phyloP scores from a whole-genome alignment of 2,329 filamentous ascomycete species.

The Macroventuria anomochaeta region DNA sequence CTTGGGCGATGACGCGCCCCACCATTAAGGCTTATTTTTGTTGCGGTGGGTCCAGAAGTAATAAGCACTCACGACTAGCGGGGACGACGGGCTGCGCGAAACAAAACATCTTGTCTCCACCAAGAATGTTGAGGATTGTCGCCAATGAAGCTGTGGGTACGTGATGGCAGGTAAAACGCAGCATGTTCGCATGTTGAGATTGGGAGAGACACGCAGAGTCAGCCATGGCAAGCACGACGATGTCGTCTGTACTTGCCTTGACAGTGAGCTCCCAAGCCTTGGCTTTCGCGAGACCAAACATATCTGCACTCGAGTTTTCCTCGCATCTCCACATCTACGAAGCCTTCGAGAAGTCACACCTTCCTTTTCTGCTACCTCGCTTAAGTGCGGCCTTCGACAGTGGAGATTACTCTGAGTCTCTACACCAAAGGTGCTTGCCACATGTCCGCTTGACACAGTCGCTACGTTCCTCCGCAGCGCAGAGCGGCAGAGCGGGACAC shows the following conservation, averaged over 20 bases:
- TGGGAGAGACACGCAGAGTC: not conserved
- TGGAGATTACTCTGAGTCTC: not conserved
- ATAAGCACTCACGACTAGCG: constrained; percentile 4
- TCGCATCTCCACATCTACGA: constrained; percentile 2
- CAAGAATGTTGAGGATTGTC: not conserved
- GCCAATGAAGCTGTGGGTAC: constrained; percentile 9
- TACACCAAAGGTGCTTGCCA: no score
- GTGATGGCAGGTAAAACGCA: not conserved
- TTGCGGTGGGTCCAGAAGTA: constrained; percentile 6
- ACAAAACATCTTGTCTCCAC: constrained; percentile 9
- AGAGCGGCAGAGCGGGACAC: not conserved
- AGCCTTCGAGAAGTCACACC: not conserved
- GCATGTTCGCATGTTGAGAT: no score
- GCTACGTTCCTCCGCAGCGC: no score
- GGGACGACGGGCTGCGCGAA: constrained; percentile 7
- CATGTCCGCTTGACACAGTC: no score
- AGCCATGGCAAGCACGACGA: not conserved
- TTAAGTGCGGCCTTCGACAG: not conserved
- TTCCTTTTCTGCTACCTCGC: not conserved
- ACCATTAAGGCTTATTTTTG: constrained; percentile 17
- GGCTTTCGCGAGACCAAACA: not conserved
- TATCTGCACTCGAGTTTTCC: not conserved
- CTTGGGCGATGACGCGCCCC: constrained; percentile 12
- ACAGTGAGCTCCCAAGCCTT: constrained; percentile 11
- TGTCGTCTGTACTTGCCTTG: not conserved